These are phyloP conservation scores for Erysimum cheiranthoides DNA, from an alignment of 345 rosid genomes.

Conservation along the genomic window DNA sequence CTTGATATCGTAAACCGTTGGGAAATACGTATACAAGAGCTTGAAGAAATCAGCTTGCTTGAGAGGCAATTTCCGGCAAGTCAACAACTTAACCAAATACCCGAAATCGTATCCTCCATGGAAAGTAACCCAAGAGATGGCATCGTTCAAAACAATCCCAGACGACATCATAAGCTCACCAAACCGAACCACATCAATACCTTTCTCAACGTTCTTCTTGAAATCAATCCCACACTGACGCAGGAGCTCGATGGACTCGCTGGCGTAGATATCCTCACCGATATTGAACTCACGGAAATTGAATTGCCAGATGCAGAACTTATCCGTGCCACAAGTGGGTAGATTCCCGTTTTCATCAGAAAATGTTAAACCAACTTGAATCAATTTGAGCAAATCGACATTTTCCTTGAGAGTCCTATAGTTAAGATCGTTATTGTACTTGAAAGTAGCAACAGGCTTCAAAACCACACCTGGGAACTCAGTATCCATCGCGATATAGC, in stretches of 20 bases:
- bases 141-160: conserved; percentile 76
- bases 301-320: conserved; percentile 85
- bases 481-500: conserved; percentile 82
- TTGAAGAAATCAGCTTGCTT: conserved; percentile 72
- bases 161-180: conserved; percentile 94
- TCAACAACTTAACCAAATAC: conserved; percentile 78
- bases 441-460: conserved; percentile 78
- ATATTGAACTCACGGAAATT: conserved; percentile 86
- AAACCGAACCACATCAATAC: conserved; percentile 76
- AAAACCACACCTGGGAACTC: conserved; percentile 93
- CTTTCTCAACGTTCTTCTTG: conserved; percentile 72
- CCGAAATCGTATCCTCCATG: conserved; percentile 93
- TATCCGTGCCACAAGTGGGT: conserved; percentile 80
- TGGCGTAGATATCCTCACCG: conserved; percentile 72
- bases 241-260: conserved; percentile 83
- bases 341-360: conserved; percentile 78
- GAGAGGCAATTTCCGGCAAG: conserved; percentile 64
- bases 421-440: conserved; percentile 79
- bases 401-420: conserved; percentile 82
- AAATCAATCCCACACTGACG: conserved; percentile 85
- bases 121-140: conserved; percentile 78
- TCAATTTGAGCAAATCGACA: conserved; percentile 82
- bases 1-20: conserved; percentile 81
- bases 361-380: conserved; percentile 82
- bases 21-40: conserved; percentile 66